Percentiles rank a stretch among this genome's conserved stretches.
phyloP scores from a whole-genome alignment of 2,329 filamentous ascomycete species.

The Colletotrichum somersetense region DNA sequence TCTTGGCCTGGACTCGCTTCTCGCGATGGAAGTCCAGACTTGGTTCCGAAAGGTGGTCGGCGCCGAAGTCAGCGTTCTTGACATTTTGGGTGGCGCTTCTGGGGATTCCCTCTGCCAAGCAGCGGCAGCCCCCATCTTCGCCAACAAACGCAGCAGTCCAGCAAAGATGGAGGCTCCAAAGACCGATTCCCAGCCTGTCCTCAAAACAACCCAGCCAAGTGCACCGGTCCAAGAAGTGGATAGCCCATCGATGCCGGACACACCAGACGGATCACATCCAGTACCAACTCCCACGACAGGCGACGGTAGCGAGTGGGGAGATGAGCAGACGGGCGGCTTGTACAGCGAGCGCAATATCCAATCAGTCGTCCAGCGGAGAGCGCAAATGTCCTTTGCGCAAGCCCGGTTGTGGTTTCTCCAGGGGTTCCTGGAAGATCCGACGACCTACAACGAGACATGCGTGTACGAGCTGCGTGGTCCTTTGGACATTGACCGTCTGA shows the following conservation, averaged over 20 bases:
- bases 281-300: neutral
- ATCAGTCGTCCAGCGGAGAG: neutral
- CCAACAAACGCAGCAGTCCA: neutral
- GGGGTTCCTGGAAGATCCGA: slow-evolving; percentile 51
- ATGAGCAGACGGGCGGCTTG: neutral
- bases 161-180: neutral
- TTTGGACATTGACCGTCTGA: slow-evolving; percentile 49
- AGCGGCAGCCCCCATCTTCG: neutral
- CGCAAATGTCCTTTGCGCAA: slow-evolving; percentile 55
- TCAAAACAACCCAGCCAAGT: no score
- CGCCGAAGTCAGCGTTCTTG: slow-evolving; percentile 9
- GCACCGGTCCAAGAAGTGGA: no score
- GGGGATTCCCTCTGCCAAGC: slow-evolving; percentile 4
- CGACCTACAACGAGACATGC: slow-evolving; percentile 56
- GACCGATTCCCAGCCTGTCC: neutral
- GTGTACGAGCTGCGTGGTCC: slow-evolving; percentile 50
- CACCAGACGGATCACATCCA: neutral
- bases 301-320: neutral
- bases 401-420: slow-evolving; percentile 57
- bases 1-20: neutral
- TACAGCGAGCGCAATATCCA: neutral
- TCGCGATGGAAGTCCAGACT: slow-evolving; percentile 13
- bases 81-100: slow-evolving; percentile 7
- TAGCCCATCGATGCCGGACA: no score
- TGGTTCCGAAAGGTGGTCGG: slow-evolving; percentile 21